Conservation (phyloP, 495 filamentous ascomycete species). For the Penicillium longicatenatum region DNA sequence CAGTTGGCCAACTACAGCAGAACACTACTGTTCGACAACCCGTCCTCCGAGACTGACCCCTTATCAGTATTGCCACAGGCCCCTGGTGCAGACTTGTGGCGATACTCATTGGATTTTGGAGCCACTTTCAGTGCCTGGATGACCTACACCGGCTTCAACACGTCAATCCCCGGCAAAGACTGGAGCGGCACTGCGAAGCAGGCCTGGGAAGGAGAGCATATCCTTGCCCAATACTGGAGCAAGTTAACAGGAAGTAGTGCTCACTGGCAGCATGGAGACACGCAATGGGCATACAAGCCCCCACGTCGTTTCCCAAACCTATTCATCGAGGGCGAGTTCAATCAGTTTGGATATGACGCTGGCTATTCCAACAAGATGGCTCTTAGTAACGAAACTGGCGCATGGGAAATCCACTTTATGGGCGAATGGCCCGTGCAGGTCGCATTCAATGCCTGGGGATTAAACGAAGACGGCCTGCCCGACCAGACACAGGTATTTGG, state of each 20-base stretch:
- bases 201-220: constrained; percentile 64
- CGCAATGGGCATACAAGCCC: constrained; percentile 31
- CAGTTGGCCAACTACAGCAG: constrained; percentile 47
- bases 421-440: constrained; percentile 64
- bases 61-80: constrained; percentile 61
- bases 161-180: constrained; percentile 39
- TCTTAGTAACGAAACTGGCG: constrained; percentile 47
- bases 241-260: constrained; percentile 62
- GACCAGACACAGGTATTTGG: constrained; percentile 59
- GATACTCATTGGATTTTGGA: constrained; percentile 64
- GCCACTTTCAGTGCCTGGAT: constrained; percentile 61
- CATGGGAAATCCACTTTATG: constrained; percentile 63
- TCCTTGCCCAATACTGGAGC: constrained; percentile 70
- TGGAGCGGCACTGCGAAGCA: constrained; percentile 66
- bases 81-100: constrained; percentile 62
- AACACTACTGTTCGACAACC: constrained; percentile 38
- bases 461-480: constrained; percentile 65
- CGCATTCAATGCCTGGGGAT: constrained; percentile 69
- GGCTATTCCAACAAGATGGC: constrained; percentile 58
- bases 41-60: constrained; percentile 29
- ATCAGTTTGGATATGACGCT: constrained; percentile 67
- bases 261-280: constrained; percentile 64
- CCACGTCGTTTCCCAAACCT: constrained; percentile 63
- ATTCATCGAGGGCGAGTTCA: constrained; percentile 65
- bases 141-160: constrained; percentile 52